A percentile compares a stretch with the other conserved stretches of the same genome.
Evolutionary conservation across 169 alveolate species (phyloP).

Genomic region (Cyclospora cayetanensis): DNA sequence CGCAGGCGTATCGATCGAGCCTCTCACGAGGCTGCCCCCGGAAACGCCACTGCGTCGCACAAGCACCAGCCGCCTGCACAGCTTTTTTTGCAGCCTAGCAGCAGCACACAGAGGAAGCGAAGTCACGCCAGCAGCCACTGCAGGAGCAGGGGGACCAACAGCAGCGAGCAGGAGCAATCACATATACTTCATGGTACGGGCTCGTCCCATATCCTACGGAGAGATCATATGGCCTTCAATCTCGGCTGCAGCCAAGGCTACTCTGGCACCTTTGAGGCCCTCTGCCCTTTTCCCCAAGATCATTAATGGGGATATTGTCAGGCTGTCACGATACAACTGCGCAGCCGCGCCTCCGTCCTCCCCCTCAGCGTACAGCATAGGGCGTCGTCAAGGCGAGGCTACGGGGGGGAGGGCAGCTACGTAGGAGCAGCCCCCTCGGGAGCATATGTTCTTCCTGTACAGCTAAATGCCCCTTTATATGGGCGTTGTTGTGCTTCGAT

Average conservation of each 20-base stretch:
- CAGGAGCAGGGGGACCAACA: not conserved
- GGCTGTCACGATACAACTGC: constrained; percentile 29
- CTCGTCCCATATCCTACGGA: constrained; percentile 38
- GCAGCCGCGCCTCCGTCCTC: constrained; percentile 12
- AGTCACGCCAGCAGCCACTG: not conserved
- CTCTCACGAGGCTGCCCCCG: not conserved
- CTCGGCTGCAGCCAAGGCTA: constrained; percentile 2
- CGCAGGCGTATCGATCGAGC: constrained; percentile 56
- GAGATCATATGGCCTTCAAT: constrained; percentile 39
- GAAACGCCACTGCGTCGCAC: not conserved
- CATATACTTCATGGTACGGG: constrained; percentile 29
- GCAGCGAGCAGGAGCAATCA: constrained; percentile 24
- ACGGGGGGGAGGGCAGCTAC: too few relatives aligned
- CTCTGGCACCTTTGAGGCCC: not conserved
- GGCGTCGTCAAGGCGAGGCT: not conserved
- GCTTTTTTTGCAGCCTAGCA: too few relatives aligned
- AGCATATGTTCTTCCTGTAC: too few relatives aligned
- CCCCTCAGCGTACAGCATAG: not conserved
- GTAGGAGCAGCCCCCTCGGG: too few relatives aligned
- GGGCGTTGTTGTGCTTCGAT: too few relatives aligned
- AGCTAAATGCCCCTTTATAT: too few relatives aligned
- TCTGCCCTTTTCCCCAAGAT: constrained; percentile 22
- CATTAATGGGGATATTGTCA: constrained; percentile 1
- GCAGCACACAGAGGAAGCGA: not conserved
- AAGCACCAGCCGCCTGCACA: too few relatives aligned